Conservation (phyloP, 495 filamentous ascomycete species). For the Penicillium egyptiacum region DNA sequence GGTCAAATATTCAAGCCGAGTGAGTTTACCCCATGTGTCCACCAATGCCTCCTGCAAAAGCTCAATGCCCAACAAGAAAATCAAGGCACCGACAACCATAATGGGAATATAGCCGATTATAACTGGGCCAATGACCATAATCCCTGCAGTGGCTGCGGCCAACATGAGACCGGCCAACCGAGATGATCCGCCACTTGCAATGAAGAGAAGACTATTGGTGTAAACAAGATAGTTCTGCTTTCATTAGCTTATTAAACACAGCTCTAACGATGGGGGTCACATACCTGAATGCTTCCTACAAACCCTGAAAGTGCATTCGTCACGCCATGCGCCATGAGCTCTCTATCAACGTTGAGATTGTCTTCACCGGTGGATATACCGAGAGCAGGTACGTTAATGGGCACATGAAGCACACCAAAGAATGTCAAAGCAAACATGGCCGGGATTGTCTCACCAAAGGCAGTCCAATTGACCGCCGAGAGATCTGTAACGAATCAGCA, state of each 20-base stretch:
- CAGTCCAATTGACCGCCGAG: slow-evolving; percentile 71
- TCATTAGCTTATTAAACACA: slow-evolving; percentile 11
- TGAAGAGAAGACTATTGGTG: slow-evolving; percentile 93
- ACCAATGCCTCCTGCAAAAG: slow-evolving; percentile 83
- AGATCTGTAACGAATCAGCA: slow-evolving; percentile 56
- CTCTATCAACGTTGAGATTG: slow-evolving; percentile 83
- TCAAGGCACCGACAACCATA: slow-evolving; percentile 93
- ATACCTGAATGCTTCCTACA: slow-evolving; percentile 80
- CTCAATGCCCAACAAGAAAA: slow-evolving; percentile 92
- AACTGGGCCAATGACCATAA: slow-evolving; percentile 80
- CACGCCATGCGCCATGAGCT: slow-evolving; percentile 88
- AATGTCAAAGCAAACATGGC: slow-evolving; percentile 98
- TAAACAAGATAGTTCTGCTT: slow-evolving; percentile 89
- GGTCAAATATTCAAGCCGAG: slow-evolving; percentile 83
- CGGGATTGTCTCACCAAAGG: slow-evolving; percentile 76
- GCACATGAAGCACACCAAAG: slow-evolving; percentile 95
- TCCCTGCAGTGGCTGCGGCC: slow-evolving; percentile 71
- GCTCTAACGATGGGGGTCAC: slow-evolving; percentile 3
- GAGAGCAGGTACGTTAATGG: slow-evolving; percentile 93
- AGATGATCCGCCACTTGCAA: slow-evolving; percentile 82
- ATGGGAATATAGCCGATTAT: slow-evolving; percentile 93
- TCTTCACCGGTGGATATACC: slow-evolving; percentile 88
- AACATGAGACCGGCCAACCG: slow-evolving; percentile 85
- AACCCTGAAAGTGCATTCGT: slow-evolving; percentile 89
- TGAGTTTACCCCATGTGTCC: slow-evolving; percentile 82